Conservation (phyloP, 331 rosid species). For the Stylosanthes scabra region DNA sequence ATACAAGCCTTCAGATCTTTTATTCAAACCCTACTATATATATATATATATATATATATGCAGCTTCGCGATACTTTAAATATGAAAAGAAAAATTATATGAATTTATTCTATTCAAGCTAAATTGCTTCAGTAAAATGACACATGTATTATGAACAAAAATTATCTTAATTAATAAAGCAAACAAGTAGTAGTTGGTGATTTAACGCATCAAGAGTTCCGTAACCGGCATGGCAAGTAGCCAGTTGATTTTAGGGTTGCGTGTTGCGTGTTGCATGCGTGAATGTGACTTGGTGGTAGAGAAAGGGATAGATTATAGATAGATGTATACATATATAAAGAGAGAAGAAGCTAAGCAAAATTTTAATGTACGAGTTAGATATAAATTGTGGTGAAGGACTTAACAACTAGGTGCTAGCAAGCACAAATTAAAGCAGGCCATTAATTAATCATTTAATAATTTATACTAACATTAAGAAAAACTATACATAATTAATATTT, state of each 20-base stretch:
- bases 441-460: constrained; percentile 2
- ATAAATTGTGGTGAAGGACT: constrained; percentile 4
- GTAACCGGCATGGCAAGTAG: constrained; percentile 24
- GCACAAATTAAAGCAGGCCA: not conserved
- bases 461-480: too few species aligned
- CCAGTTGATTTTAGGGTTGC: constrained; percentile 21
- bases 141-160: too few species aligned
- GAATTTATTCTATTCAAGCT: too few species aligned
- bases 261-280: constrained; percentile 35
- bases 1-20: too few species aligned
- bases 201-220: not conserved
- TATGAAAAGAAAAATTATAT: too few species aligned
- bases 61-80: too few species aligned
- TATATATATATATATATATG: too few species aligned
- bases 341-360: not conserved
- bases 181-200: not conserved
- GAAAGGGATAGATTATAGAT: not conserved
- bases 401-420: not conserved
- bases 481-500: too few species aligned
- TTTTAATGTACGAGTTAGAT: not conserved
- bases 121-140: too few species aligned
- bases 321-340: not conserved
- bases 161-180: not conserved
- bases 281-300: constrained; percentile 26
- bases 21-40: too few species aligned